A percentile compares a stretch with the other conserved stretches of the same genome.
Evolutionary conservation across 768 basidiomycete genomes (phyloP).

Genomic region (Pluteus cervinus): DNA sequence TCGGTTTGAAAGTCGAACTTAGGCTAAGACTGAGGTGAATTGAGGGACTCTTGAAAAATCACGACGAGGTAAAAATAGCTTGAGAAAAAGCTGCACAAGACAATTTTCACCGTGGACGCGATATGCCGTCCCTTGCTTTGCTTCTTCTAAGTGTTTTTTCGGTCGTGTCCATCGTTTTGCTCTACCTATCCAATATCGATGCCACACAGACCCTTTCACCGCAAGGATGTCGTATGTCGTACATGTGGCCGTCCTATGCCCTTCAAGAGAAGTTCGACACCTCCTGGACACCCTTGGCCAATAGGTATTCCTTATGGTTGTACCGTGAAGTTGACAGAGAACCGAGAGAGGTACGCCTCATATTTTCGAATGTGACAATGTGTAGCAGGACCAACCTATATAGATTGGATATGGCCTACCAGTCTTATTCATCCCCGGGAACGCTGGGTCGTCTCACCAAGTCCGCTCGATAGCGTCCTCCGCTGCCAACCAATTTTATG

Average conservation of each 20-base stretch:
- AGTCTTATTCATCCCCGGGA: conserved; percentile 96
- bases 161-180: conserved; percentile 7
- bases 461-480: conserved; percentile 93
- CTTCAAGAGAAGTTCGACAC: conserved; percentile 61
- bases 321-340: conserved; percentile 92
- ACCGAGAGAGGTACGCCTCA: conserved; percentile 41
- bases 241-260: conserved; percentile 90
- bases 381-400: background rate
- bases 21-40: too few relatives aligned
- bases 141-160: conserved; percentile 1
- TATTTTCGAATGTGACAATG: background rate
- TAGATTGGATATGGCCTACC: conserved; percentile 50
- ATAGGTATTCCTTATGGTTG: conserved; percentile 79
- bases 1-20: too few relatives aligned
- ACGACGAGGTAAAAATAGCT: too few relatives aligned
- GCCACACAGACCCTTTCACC: conserved; percentile 57
- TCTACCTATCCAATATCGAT: conserved; percentile 29
- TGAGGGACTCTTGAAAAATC: too few relatives aligned
- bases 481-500: conserved; percentile 74
- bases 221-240: conserved; percentile 95
- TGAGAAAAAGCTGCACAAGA: too few relatives aligned
- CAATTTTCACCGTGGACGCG: too few relatives aligned
- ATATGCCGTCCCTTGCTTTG: too few relatives aligned
- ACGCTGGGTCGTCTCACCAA: conserved; percentile 93
- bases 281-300: conserved; percentile 65